Percentiles rank a stretch among this genome's conserved stretches.
These are phyloP conservation scores for Scenedesmus sp. DNA, from an alignment of 163 green algal genomes.

Conservation along the genomic window DNA sequence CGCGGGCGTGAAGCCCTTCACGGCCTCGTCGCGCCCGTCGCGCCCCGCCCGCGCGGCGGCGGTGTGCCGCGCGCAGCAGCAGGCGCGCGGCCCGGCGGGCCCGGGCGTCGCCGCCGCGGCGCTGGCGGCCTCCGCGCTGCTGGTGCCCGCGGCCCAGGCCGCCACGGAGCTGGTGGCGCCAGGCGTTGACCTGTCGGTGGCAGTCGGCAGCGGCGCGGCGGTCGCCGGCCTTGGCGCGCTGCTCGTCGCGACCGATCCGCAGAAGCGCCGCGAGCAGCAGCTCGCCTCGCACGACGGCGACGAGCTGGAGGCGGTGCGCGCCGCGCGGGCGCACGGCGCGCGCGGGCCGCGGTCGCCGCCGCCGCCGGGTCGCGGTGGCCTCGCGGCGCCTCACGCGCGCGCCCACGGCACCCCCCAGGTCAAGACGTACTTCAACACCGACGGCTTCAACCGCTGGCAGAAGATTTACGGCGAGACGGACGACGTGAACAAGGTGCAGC, in stretches of 20 bases:
- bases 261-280: slow-evolving; percentile 81
- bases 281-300: slow-evolving; percentile 84
- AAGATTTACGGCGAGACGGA: slow-evolving; percentile 99
- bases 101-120: slow-evolving; percentile 24
- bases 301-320: slow-evolving; percentile 88
- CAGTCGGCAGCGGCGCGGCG: slow-evolving; percentile 75
- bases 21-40: neutral
- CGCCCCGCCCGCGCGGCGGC: slow-evolving; percentile 11
- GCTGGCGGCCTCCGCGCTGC: slow-evolving; percentile 15
- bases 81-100: neutral
- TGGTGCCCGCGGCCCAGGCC: slow-evolving; percentile 28
- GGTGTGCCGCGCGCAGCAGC: slow-evolving; percentile 24
- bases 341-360: no score
- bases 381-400: no score
- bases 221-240: slow-evolving; percentile 79
- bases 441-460: slow-evolving; percentile 94
- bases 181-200: slow-evolving; percentile 49
- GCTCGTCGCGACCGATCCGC: slow-evolving; percentile 83
- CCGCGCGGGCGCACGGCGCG: no score
- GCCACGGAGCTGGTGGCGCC: slow-evolving; percentile 37
- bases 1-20: slow-evolving; percentile 23
- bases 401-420: slow-evolving; percentile 71
- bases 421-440: slow-evolving; percentile 96
- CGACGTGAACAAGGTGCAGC: slow-evolving; percentile 99
- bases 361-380: no score